Evolutionary conservation across 768 basidiomycete species (phyloP).

Genomic region (Mycena alexandri): DNA sequence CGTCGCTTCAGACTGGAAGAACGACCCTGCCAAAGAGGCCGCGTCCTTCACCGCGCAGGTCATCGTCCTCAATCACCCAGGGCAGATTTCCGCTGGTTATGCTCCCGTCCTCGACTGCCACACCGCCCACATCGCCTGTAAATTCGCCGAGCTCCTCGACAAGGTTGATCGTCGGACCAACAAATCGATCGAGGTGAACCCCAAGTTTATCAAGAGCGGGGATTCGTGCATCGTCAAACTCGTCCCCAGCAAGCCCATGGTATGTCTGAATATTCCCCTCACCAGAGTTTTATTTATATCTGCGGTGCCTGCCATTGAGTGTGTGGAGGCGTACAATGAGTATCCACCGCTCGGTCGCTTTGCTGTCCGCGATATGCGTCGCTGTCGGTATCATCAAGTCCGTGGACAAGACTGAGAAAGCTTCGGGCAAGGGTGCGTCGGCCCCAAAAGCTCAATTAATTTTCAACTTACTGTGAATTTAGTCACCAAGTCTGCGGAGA

Average conservation of each 20-base stretch:
- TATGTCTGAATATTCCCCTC: slow-evolving; percentile 40
- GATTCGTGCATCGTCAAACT: slow-evolving; percentile 99
- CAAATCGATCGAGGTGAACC: slow-evolving; percentile 87
- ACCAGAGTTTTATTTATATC: neutral
- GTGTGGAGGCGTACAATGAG: slow-evolving; percentile 93
- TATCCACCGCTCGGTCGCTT: slow-evolving; percentile 99
- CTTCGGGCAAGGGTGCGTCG: slow-evolving; percentile 80
- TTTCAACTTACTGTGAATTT: too few species aligned
- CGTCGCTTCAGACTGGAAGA: slow-evolving; percentile 99
- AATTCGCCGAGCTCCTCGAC: slow-evolving; percentile 98
- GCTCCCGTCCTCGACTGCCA: slow-evolving; percentile 99
- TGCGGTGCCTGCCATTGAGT: slow-evolving; percentile 55
- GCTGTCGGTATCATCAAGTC: slow-evolving; percentile 99
- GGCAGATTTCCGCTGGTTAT: slow-evolving; percentile 99
- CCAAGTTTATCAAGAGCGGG: slow-evolving; percentile 99
- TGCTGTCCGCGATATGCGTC: slow-evolving; percentile 99
- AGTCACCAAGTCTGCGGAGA: too few species aligned
- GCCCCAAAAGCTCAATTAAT: too few species aligned
- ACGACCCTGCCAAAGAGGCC: slow-evolving; percentile 99
- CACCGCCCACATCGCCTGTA: slow-evolving; percentile 99
- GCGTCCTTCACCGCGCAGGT: slow-evolving; percentile 99
- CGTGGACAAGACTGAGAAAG: slow-evolving; percentile 94
- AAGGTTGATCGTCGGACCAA: slow-evolving; percentile 99
- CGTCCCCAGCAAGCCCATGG: slow-evolving; percentile 95
- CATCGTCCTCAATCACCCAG: slow-evolving; percentile 99